Evolutionary conservation across 2,329 filamentous ascomycete species (phyloP).

Genomic region (Xylariomycetidae sp.): DNA sequence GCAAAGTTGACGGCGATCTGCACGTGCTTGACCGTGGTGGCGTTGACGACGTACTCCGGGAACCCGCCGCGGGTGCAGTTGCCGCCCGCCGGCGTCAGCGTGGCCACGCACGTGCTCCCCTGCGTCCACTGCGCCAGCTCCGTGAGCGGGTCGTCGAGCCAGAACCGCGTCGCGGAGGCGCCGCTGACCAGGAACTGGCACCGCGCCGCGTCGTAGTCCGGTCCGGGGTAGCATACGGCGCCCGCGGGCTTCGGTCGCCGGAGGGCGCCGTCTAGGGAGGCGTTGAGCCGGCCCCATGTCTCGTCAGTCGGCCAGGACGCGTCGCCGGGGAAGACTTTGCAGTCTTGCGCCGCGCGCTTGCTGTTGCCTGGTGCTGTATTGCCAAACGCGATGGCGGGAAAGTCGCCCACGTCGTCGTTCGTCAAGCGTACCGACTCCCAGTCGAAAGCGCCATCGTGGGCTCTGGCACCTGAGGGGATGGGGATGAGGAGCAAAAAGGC

Average conservation of each 20-base stretch:
- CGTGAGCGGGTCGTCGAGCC: constrained; percentile 28
- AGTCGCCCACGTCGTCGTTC: constrained; percentile 11
- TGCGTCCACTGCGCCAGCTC: constrained; percentile 26
- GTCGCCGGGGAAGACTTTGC: constrained; percentile 21
- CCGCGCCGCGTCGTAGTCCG: constrained; percentile 16
- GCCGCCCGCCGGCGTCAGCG: constrained; percentile 14
- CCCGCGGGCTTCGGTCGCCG: constrained; percentile 25
- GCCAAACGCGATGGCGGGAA: constrained; percentile 15
- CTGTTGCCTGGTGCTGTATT: constrained; percentile 5
- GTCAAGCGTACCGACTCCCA: constrained; percentile 12
- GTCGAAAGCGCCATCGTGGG: constrained; percentile 2
- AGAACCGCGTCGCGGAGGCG: constrained; percentile 21
- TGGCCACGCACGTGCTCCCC: constrained; percentile 26
- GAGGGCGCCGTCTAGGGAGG: constrained; percentile 21
- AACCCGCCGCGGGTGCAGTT: constrained; percentile 30
- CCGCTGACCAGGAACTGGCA: constrained; percentile 21
- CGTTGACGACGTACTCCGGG: constrained; percentile 31
- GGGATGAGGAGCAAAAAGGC: constrained; percentile 3
- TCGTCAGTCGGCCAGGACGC: constrained; percentile 17
- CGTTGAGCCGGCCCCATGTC: constrained; percentile 24
- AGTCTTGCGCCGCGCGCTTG: constrained; percentile 5
- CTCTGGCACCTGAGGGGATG: constrained; percentile 2
- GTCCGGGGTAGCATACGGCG: constrained; percentile 24
- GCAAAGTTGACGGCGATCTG: constrained; percentile 30
- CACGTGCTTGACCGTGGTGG: constrained; percentile 28